These are phyloP conservation scores for Artemisia tridentata DNA, from an alignment of 129 eudicot species.

Conservation along the genomic window DNA sequence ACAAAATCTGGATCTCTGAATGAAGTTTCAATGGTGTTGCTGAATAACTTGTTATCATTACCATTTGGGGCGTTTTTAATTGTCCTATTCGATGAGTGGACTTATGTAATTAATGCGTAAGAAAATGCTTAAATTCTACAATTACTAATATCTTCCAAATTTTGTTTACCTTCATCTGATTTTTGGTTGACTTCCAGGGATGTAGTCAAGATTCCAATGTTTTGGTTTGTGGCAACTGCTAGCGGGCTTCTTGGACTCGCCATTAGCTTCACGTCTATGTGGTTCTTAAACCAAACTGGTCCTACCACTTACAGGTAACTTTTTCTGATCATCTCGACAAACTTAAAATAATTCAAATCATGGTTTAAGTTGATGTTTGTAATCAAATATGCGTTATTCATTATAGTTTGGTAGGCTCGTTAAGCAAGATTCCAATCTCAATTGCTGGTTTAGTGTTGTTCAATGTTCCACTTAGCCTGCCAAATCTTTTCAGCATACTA, in stretches of 20 bases:
- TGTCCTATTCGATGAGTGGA: slow-evolving; percentile 65
- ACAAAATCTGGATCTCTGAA: slow-evolving; percentile 78
- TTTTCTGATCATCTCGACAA: slow-evolving; percentile 11
- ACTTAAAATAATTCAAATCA: slow-evolving; percentile 2
- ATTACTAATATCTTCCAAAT: neutral
- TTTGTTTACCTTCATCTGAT: slow-evolving; percentile 5
- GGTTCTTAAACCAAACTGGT: slow-evolving; percentile 76
- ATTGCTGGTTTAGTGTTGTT: slow-evolving; percentile 68
- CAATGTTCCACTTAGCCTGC: slow-evolving; percentile 65
- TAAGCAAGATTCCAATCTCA: slow-evolving; percentile 82
- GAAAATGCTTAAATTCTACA: slow-evolving; percentile 11
- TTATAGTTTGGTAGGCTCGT: slow-evolving; percentile 71
- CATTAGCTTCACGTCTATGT: slow-evolving; percentile 83
- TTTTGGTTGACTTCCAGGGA: slow-evolving; percentile 43
- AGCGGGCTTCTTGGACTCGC: slow-evolving; percentile 81
- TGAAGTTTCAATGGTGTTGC: slow-evolving; percentile 82
- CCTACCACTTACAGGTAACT: slow-evolving; percentile 86
- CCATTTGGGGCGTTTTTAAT: slow-evolving; percentile 69
- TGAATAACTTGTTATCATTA: slow-evolving; percentile 63
- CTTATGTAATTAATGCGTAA: slow-evolving; percentile 60
- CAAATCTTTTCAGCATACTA: slow-evolving; percentile 71
- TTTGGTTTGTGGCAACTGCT: slow-evolving; percentile 74
- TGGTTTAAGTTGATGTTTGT: neutral
- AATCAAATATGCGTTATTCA: neutral
- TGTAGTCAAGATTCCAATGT: slow-evolving; percentile 59